Conservation (phyloP, 2,329 filamentous ascomycete species). For the Colletotrichum costaricense region DNA sequence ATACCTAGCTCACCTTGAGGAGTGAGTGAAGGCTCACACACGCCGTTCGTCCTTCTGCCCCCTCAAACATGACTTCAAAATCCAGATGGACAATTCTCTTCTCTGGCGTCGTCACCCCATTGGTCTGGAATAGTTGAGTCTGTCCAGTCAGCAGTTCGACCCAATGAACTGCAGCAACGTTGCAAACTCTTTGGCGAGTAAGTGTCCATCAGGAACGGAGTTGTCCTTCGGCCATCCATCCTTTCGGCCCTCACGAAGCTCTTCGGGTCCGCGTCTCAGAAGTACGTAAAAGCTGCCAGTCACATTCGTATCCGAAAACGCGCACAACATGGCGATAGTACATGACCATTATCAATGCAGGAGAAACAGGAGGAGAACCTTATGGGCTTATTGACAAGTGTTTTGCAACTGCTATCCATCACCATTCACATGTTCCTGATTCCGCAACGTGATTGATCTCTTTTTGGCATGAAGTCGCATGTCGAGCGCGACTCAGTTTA, state of each 20-base stretch:
- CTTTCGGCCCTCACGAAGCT: neutral
- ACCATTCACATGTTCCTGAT: neutral
- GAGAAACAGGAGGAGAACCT: neutral
- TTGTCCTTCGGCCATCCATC: neutral
- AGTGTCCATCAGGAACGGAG: neutral
- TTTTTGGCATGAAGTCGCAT: neutral
- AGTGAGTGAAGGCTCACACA: neutral
- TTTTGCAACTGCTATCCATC: neutral
- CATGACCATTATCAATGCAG: neutral
- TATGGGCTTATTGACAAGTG: neutral
- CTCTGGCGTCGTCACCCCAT: neutral
- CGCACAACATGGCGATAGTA: neutral
- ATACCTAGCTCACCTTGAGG: neutral
- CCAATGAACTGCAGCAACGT: neutral
- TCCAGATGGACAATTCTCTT: neutral
- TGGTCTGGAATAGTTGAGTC: neutral
- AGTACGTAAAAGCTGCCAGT: neutral
- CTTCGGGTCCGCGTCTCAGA: conserved; percentile 12
- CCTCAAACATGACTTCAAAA: neutral
- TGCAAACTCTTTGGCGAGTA: neutral
- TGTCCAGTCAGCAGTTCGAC: neutral
- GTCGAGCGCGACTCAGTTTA: neutral
- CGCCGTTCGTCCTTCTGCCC: neutral
- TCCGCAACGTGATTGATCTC: neutral
- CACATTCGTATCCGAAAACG: conserved; percentile 3